Evolutionary conservation across 2,329 filamentous ascomycete genomes (phyloP), one percentile per base, ranked within the genome.

Genomic region (Colletotrichum cuscutae): DNA sequence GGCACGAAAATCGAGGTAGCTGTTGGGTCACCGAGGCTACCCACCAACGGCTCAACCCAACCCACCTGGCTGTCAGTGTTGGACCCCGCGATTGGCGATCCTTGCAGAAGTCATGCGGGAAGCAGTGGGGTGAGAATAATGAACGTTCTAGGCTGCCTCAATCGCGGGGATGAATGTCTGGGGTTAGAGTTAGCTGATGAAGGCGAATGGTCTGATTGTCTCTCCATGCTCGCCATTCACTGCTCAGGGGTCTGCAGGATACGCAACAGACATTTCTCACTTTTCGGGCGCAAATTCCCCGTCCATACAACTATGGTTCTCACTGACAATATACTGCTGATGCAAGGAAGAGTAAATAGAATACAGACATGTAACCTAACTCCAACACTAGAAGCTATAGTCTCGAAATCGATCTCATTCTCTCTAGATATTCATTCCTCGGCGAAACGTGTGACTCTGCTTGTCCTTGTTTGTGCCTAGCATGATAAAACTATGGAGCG

Each of bases 111-210:
- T 5, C 22, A 42, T 53, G 53, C 28, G 2, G 53, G 59, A 46
- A 69, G 28, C 52, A 60, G 65, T 72, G 66, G 66, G 56, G 54
- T 65, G 66, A 70, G 56, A 26, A 72, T 57, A 60, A 72, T 26
- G 56, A 57, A 49, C 69, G 54, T 46, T 65, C 56, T 37, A 37
- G 59, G 65, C 70, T 22, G 26, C 15, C 32, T 59, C 19, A 49
- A 11, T 26, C 37, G 24, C 37, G 24, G 57, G 35, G 32, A 7
- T 3, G 8, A 19, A 49, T 15, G 35, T 12, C 59, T 62, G 37
- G 37, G 19, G 59, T 30, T 22, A n/a, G 4, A 32, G 59, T 49
- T 8, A 30, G 59, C 59, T 62, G 59, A 62, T 52, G 15, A n/a
- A 22, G n/a, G 15, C 15, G 8, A 46, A 62, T 62, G 37, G 59